phyloP scores from a whole-genome alignment of 2,329 filamentous ascomycete species.

The Aspergillus quadricinctus region DNA sequence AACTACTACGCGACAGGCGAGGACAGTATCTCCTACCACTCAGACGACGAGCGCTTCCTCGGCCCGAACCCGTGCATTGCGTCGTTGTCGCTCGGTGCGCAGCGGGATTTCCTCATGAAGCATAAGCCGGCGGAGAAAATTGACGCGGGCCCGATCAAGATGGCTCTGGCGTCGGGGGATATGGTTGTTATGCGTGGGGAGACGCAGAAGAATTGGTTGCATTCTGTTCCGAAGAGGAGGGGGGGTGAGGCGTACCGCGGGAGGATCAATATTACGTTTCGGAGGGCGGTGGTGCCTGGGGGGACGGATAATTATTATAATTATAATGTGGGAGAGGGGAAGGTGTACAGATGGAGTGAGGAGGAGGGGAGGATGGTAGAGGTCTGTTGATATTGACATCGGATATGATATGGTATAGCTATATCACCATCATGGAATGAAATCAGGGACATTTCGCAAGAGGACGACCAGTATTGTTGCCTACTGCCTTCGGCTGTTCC shows the following conservation, averaged over 20 bases:
- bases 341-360: conserved; percentile 64
- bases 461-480: too few relatives aligned
- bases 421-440: too few relatives aligned
- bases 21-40: conserved; percentile 76
- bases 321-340: conserved; percentile 72
- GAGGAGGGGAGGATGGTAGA: conserved; percentile 24
- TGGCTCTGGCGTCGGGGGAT: conserved; percentile 62
- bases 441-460: too few relatives aligned
- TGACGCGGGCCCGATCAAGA: conserved; percentile 43
- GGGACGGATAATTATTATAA: conserved; percentile 81
- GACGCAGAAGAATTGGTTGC: conserved; percentile 74
- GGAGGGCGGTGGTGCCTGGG: conserved; percentile 63
- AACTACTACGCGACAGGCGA: conserved; percentile 77
- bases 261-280: conserved; percentile 73
- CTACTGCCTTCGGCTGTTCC: too few relatives aligned
- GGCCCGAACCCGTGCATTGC: conserved; percentile 67
- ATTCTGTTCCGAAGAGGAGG: conserved; percentile 71
- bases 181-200: conserved; percentile 73
- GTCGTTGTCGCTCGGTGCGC: conserved; percentile 68
- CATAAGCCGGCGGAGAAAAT: conserved; percentile 57
- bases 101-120: conserved; percentile 72
- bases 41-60: conserved; percentile 74
- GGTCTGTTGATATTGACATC: too few relatives aligned
- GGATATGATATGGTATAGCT: background rate
- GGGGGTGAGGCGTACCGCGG: conserved; percentile 61